phyloP scores from a whole-genome alignment of 257 asterid genomes.

The Anisodus acutangulus region DNA sequence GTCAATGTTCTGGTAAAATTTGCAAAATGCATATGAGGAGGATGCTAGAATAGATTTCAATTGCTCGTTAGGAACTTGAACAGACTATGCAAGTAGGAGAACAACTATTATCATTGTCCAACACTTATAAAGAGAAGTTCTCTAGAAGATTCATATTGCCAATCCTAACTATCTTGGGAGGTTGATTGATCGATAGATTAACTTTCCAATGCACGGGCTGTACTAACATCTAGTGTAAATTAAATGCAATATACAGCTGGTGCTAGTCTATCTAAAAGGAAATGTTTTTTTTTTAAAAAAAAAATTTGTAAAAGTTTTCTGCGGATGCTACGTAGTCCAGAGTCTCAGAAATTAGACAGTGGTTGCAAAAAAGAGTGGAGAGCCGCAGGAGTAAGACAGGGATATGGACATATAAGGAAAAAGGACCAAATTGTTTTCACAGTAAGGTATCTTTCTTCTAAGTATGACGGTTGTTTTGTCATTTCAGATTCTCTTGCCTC shows the following conservation, averaged over 20 bases:
- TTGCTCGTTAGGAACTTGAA: neutral
- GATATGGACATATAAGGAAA: neutral
- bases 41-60: neutral
- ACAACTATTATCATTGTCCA: neutral
- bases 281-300: neutral
- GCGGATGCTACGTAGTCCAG: neutral
- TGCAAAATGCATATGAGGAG: neutral
- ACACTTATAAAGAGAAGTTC: neutral
- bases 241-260: neutral
- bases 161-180: neutral
- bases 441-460: neutral
- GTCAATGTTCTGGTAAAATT: neutral
- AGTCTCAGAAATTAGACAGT: neutral
- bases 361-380: neutral
- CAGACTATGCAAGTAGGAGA: neutral
- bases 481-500: neutral
- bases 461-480: neutral
- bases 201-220: neutral
- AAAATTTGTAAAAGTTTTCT: neutral
- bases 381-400: neutral
- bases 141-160: neutral
- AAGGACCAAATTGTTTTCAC: conserved; percentile 13
- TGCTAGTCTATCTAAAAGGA: neutral
- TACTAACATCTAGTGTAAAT: neutral
- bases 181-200: neutral